A percentile compares a stretch with the other conserved stretches of the same genome.
phyloP scores from a whole-genome alignment of 495 filamentous ascomycete genomes.

The Aspergillus baeticus region DNA sequence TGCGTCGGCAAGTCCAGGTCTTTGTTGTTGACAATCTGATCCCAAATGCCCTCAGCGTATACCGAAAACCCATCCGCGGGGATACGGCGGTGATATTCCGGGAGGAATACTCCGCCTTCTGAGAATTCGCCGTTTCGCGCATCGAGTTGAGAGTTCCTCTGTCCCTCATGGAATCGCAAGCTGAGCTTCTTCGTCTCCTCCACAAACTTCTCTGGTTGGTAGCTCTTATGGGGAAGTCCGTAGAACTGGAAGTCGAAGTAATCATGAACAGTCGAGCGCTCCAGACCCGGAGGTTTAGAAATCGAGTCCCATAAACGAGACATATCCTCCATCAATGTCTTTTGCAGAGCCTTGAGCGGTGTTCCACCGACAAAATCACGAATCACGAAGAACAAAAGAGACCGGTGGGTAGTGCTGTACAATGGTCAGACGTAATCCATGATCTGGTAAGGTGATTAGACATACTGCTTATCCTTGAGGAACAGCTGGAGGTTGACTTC shows the following conservation, averaged over 20 bases:
- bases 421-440: conserved; percentile 24
- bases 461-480: conserved; percentile 86
- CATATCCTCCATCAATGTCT: conserved; percentile 87
- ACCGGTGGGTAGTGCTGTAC: conserved; percentile 77
- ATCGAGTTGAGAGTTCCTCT: conserved; percentile 59
- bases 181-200: conserved; percentile 76
- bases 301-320: conserved; percentile 88
- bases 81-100: conserved; percentile 93
- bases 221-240: conserved; percentile 91
- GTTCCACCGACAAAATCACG: conserved; percentile 93
- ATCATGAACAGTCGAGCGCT: conserved; percentile 85
- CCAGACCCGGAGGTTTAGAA: conserved; percentile 84
- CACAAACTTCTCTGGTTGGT: conserved; percentile 91
- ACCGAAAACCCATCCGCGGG: conserved; percentile 92
- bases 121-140: conserved; percentile 63
- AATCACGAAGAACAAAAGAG: conserved; percentile 97
- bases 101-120: conserved; percentile 78
- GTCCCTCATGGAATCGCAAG: conserved; percentile 77
- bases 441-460: conserved; percentile 13
- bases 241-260: conserved; percentile 99
- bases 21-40: conserved; percentile 98
- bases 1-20: conserved; percentile 95
- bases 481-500: conserved; percentile 98
- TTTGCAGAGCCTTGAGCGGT: conserved; percentile 81
- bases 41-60: conserved; percentile 93